Percentiles rank a stretch among this genome's conserved stretches.
phyloP scores from a whole-genome alignment of 2,329 filamentous ascomycete species.

The Penicillium aurantiogriseum region DNA sequence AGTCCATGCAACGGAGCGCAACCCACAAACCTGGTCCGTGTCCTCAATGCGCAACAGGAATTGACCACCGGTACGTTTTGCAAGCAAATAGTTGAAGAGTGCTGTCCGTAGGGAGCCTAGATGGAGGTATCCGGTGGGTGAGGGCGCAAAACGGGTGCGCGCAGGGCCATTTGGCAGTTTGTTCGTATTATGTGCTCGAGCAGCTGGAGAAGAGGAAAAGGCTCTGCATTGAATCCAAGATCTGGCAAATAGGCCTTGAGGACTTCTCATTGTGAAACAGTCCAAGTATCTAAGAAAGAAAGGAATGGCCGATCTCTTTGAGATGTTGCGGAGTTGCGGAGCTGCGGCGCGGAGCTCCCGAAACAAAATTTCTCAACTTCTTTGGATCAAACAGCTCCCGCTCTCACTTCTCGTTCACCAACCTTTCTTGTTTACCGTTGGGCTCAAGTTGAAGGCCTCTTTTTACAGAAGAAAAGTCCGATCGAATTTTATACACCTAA shows the following conservation, averaged over 20 bases:
- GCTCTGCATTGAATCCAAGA: slow-evolving; percentile 39
- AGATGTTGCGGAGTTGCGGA: slow-evolving; percentile 19
- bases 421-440: background rate
- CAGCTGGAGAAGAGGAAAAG: slow-evolving; percentile 29
- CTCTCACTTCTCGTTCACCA: slow-evolving; percentile 8
- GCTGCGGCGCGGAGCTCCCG: slow-evolving; percentile 23
- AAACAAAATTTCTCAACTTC: slow-evolving; percentile 26
- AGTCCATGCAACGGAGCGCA: background rate
- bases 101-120: slow-evolving; percentile 89
- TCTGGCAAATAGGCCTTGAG: slow-evolving; percentile 28
- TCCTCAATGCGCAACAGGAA: slow-evolving; percentile 93
- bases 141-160: slow-evolving; percentile 88
- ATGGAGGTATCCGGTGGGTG: slow-evolving; percentile 90
- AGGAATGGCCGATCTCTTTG: slow-evolving; percentile 2
- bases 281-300: background rate
- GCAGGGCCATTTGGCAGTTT: slow-evolving; percentile 56
- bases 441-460: background rate
- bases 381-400: slow-evolving; percentile 3
- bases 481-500: background rate
- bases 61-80: slow-evolving; percentile 80
- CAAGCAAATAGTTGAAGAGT: slow-evolving; percentile 92
- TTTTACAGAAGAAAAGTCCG: background rate
- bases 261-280: slow-evolving; percentile 30
- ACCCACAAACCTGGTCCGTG: slow-evolving; percentile 74
- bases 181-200: slow-evolving; percentile 32